Conservation (phyloP, 208 protist species). For the Trypanosoma cruzi region DNA sequence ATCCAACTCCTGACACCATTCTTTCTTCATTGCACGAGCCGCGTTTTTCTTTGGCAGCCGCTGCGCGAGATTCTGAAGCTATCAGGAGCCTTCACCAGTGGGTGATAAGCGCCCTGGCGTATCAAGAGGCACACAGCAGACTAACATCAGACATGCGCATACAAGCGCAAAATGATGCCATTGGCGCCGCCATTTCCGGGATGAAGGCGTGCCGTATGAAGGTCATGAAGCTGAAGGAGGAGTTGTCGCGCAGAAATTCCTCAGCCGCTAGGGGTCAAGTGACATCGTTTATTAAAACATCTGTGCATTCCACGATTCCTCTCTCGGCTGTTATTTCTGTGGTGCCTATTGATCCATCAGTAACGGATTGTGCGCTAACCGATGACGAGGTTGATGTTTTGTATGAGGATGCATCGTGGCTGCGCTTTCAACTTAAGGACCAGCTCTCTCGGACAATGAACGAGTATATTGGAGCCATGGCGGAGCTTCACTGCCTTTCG, state of each 20-base stretch:
- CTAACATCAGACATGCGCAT: conserved; percentile 55
- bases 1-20: conserved; percentile 40
- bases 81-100: conserved; percentile 56
- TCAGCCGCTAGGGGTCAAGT: conserved; percentile 42
- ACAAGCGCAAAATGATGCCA: conserved; percentile 64
- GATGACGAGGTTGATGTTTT: conserved; percentile 47
- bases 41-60: conserved; percentile 42
- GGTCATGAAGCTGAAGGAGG: conserved; percentile 64
- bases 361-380: conserved; percentile 55
- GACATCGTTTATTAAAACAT: conserved; percentile 65
- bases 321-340: conserved; percentile 58
- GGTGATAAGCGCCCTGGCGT: conserved; percentile 57
- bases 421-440: conserved; percentile 46
- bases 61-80: conserved; percentile 41
- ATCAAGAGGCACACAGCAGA: conserved; percentile 65
- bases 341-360: conserved; percentile 40
- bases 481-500: conserved; percentile 50
- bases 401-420: conserved; percentile 31
- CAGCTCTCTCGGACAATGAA: conserved; percentile 26
- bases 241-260: conserved; percentile 29
- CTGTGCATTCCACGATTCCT: conserved; percentile 48
- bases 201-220: conserved; percentile 69
- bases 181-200: conserved; percentile 48
- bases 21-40: conserved; percentile 32
- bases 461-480: conserved; percentile 28